Base-by-base conservation (phyloP, 257 asterid species). In the Nicotiana paniculata region DNA sequence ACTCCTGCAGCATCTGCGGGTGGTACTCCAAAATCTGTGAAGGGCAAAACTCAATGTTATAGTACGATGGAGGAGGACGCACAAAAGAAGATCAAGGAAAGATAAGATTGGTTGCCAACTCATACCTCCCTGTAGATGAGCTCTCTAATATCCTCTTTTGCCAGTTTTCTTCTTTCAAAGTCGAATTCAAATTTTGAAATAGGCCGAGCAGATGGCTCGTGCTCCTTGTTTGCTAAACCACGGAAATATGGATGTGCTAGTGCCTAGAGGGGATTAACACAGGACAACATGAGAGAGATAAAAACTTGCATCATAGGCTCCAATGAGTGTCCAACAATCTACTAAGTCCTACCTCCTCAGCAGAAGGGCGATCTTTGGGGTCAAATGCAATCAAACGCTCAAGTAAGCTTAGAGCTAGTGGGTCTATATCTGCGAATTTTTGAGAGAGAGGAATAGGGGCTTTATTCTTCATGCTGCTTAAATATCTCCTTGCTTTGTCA, bases 1-100 rank as follows among this genome's bases (percentile, higher is more conserved):
- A 91, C 90, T 94, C 99, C 91, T 94, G 97, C 90, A 96, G 95
- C 97, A 96, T 93, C 93, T 94, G 99, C 61, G 99, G 99, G 87
- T 96, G 99, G 91, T 94, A 96, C 98, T 96, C 97, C 91, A 94
- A 92, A 89, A 96, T 96, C 99, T 96, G 95, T 89, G 85, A 81
- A 83, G 85, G 43, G 26, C 4, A 74, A 46, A 28, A 3, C 24
- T 48, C 26, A 12, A 26, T 13, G 62, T 7, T 74, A 26, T 15
- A 74, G 9, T 26, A 74, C 26, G 8, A 17, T 9, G 43, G 62
- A 51, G 63, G 62, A 51, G 63, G 79, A 35, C 6, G 4, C 37
- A 51, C 24, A 75, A 75, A 74, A 26, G 62, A 74, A 48, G 18
- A 43, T 75, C 63, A 39, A 75, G 62, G 61, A 59, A 63, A 63